Percentiles rank a stretch among this genome's conserved stretches.
Conservation (phyloP, 2,329 filamentous ascomycete genomes). For the Monilinia laxa region DNA sequence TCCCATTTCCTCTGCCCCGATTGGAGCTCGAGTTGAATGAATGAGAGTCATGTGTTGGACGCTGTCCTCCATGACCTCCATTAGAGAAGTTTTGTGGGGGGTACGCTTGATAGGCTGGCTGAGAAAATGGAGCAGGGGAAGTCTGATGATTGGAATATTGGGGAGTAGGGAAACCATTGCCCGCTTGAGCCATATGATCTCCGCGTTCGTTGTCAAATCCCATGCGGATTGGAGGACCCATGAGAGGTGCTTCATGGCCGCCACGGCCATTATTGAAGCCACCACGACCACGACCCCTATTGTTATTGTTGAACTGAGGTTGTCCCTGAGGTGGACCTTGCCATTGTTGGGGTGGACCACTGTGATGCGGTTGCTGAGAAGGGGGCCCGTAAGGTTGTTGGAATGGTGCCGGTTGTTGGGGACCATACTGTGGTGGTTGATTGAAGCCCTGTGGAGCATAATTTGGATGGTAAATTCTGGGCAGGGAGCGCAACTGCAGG, state of each 20-base stretch:
- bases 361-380: conserved; percentile 34
- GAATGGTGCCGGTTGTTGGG: conserved; percentile 40
- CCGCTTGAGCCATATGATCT: conserved; percentile 45
- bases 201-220: conserved; percentile 53
- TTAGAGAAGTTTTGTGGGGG: conserved; percentile 42
- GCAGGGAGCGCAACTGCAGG: conserved; percentile 48
- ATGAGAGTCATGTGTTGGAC: conserved; percentile 40
- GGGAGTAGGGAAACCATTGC: conserved; percentile 44
- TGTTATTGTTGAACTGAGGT: conserved; percentile 42
- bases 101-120: conserved; percentile 43
- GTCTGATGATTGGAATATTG: conserved; percentile 41
- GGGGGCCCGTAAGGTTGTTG: conserved; percentile 42
- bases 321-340: conserved; percentile 45
- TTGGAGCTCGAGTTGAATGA: conserved; percentile 43
- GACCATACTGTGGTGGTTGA: conserved; percentile 39
- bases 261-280: conserved; percentile 46
- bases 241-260: conserved; percentile 45
- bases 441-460: conserved; percentile 58
- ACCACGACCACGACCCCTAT: conserved; percentile 40
- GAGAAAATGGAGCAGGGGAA: conserved; percentile 38
- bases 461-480: conserved; percentile 59
- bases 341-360: conserved; percentile 42
- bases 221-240: conserved; percentile 57
- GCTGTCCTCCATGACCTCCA: conserved; percentile 34
- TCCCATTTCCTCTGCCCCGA: conserved; percentile 45